Conservation (phyloP, 371 early-diverging fungal genomes). For the Saksenaea oblongispora region DNA sequence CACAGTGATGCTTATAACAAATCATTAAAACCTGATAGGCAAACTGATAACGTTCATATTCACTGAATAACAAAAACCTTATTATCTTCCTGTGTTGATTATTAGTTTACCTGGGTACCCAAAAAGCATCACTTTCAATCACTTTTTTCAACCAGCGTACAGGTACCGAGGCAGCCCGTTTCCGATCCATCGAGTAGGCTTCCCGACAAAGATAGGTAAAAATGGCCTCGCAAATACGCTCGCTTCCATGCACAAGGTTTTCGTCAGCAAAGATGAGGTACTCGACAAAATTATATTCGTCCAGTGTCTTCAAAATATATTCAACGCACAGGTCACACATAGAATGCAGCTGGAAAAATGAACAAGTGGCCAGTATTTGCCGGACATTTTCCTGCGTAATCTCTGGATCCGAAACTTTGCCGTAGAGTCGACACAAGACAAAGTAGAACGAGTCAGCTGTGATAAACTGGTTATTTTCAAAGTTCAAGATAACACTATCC, state of each 20-base stretch:
- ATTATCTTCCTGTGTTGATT: not conserved
- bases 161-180: slow-evolving; percentile 43
- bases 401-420: slow-evolving; percentile 35
- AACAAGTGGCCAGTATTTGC: slow-evolving; percentile 56
- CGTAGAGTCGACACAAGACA: slow-evolving; percentile 55
- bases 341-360: slow-evolving; percentile 59
- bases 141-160: slow-evolving; percentile 57
- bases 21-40: slow-evolving; percentile 43
- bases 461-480: slow-evolving; percentile 60
- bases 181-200: slow-evolving; percentile 42
- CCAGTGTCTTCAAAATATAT: slow-evolving; percentile 49
- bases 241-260: slow-evolving; percentile 56
- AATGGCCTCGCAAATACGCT: slow-evolving; percentile 56
- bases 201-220: slow-evolving; percentile 66
- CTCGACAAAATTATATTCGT: slow-evolving; percentile 47
- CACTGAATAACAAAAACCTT: slow-evolving; percentile 23
- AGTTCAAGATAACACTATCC: slow-evolving; percentile 40
- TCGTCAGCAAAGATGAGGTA: slow-evolving; percentile 60
- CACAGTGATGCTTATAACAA: slow-evolving; percentile 6
- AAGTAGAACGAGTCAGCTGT: slow-evolving; percentile 59
- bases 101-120: slow-evolving; percentile 52
- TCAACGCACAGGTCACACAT: slow-evolving; percentile 55
- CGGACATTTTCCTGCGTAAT: slow-evolving; percentile 44
- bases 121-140: slow-evolving; percentile 66
- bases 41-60: slow-evolving; percentile 60